Conservation (phyloP, 495 filamentous ascomycete species). For the Choiromyces venosus region DNA sequence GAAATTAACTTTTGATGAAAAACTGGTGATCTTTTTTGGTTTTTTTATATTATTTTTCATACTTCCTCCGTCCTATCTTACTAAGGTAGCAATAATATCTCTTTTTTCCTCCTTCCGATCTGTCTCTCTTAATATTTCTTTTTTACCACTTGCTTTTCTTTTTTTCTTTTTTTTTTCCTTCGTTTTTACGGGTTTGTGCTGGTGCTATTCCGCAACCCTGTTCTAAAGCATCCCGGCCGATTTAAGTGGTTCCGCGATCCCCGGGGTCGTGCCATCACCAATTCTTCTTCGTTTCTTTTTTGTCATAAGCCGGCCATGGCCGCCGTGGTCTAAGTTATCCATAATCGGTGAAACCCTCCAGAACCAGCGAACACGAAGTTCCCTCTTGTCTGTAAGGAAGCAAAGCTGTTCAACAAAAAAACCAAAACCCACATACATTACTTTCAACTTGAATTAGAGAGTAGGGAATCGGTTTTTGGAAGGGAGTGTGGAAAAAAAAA, state of each 20-base stretch:
- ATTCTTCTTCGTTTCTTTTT: conserved; percentile 22
- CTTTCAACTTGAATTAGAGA: not conserved
- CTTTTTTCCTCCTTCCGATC: not conserved
- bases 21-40: not conserved
- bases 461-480: not conserved
- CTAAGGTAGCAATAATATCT: not conserved
- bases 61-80: not conserved
- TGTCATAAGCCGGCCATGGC: conserved; percentile 26
- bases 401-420: conserved; percentile 16
- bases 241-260: conserved; percentile 30
- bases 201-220: conserved; percentile 22
- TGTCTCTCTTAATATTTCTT: not conserved
- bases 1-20: not conserved
- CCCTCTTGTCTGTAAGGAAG: not conserved
- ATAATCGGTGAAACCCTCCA: conserved; percentile 22
- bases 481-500: not conserved
- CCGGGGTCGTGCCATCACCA: conserved; percentile 23
- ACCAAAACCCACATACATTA: not conserved
- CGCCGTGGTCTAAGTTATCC: conserved; percentile 17
- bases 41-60: not conserved
- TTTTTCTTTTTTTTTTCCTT: not conserved
- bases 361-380: conserved; percentile 10
- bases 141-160: too few species aligned
- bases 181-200: conserved; percentile 26
- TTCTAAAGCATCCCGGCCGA: conserved; percentile 26